A percentile compares a stretch with the other conserved stretches of the same genome.
Conservation (phyloP, 306 rosid species). For the Vachellia pachyceras region DNA sequence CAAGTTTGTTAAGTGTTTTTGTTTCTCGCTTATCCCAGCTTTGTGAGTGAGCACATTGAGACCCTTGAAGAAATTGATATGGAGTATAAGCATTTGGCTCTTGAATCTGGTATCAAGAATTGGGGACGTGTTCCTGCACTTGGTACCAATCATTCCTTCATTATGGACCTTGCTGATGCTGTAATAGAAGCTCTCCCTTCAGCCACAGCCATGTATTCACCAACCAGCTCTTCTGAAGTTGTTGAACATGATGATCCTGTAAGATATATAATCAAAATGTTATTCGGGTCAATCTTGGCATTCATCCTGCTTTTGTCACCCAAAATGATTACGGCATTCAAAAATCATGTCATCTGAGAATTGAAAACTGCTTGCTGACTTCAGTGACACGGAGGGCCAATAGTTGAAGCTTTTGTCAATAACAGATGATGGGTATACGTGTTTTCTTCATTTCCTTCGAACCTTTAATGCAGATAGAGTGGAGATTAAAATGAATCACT, state of each 20-base stretch:
- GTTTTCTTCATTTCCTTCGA: neutral
- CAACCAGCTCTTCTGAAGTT: slow-evolving; percentile 50
- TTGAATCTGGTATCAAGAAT: slow-evolving; percentile 88
- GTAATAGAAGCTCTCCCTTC: slow-evolving; percentile 93
- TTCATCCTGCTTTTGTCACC: slow-evolving; percentile 77
- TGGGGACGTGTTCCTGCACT: slow-evolving; percentile 99
- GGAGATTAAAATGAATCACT: slow-evolving; percentile 14
- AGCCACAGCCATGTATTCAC: slow-evolving; percentile 67
- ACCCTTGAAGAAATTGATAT: slow-evolving; percentile 98
- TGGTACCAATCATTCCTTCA: slow-evolving; percentile 82
- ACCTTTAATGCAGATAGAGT: slow-evolving; percentile 20
- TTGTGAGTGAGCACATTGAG: slow-evolving; percentile 98
- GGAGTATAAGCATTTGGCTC: slow-evolving; percentile 93
- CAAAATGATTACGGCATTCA: slow-evolving; percentile 62
- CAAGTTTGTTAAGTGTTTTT: neutral
- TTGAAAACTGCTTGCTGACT: slow-evolving; percentile 4
- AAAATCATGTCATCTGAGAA: slow-evolving; percentile 54
- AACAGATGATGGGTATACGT: slow-evolving; percentile 22
- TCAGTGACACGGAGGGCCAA: neutral
- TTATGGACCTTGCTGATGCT: slow-evolving; percentile 89
- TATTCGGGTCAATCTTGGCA: slow-evolving; percentile 84
- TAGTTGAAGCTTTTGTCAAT: slow-evolving; percentile 26
- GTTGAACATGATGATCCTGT: slow-evolving; percentile 55
- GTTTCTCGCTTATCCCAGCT: slow-evolving; percentile 55
- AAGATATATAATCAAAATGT: slow-evolving; percentile 57